Evolutionary conservation across 805 yeast species (phyloP).

Genomic region (Candida sanyiensis): DNA sequence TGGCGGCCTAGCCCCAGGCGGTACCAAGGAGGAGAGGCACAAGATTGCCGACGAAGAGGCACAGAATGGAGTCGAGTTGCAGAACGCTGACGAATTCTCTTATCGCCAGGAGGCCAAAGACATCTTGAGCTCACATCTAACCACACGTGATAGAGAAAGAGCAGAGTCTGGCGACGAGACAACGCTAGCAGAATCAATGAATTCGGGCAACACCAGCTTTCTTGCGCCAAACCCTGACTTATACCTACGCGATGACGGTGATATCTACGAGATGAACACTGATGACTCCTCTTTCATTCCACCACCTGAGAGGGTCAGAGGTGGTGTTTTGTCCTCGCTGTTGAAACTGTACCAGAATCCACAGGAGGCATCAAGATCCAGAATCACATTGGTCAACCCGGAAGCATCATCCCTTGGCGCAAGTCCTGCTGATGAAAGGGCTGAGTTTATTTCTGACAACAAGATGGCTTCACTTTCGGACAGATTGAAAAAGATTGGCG

Average conservation of each 20-base stretch:
- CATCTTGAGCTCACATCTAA: slow-evolving; percentile 44
- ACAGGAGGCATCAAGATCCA: slow-evolving; percentile 22
- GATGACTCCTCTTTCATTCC: slow-evolving; percentile 40
- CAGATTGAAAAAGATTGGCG: slow-evolving; percentile 13
- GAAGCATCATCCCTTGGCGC: slow-evolving; percentile 15
- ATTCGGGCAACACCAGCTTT: slow-evolving; percentile 22
- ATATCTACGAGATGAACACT: slow-evolving; percentile 26
- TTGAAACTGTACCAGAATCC: slow-evolving; percentile 60
- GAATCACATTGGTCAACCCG: slow-evolving; percentile 13
- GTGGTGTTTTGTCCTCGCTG: slow-evolving; percentile 80
- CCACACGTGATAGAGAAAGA: too few relatives aligned
- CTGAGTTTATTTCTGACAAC: slow-evolving; percentile 1
- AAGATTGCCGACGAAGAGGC: slow-evolving; percentile 32
- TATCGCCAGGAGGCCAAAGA: slow-evolving; percentile 49
- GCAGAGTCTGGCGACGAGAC: slow-evolving; percentile 14
- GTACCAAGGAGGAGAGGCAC: slow-evolving; percentile 16
- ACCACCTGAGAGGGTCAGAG: slow-evolving; percentile 63
- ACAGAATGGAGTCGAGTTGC: slow-evolving; percentile 40
- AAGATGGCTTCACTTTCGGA: slow-evolving; percentile 10
- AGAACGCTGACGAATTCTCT: slow-evolving; percentile 36
- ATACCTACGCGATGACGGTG: slow-evolving; percentile 27
- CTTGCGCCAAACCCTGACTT: slow-evolving; percentile 40
- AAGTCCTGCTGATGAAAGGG: slow-evolving; percentile 7
- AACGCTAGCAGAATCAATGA: slow-evolving; percentile 23
- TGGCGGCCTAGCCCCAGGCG: slow-evolving; percentile 33